phyloP scores from a whole-genome alignment of 495 filamentous ascomycete genomes.

The Penicillium subrubescens region DNA sequence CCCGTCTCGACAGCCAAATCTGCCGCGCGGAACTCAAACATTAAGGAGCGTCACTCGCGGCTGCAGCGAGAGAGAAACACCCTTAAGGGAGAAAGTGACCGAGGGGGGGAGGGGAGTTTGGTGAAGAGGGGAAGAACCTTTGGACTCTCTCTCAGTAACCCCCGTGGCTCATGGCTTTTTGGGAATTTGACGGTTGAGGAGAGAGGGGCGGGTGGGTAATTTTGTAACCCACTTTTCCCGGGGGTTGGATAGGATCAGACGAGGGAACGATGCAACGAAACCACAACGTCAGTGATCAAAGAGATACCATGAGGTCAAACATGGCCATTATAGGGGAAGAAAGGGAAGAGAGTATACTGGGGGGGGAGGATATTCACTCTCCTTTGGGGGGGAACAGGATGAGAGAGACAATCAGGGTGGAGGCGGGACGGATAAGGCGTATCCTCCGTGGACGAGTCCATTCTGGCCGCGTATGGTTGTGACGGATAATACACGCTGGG shows the following conservation, averaged over 20 bases:
- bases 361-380: background rate
- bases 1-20: constrained; percentile 39
- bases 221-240: constrained; percentile 26
- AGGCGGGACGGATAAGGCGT: constrained; percentile 29
- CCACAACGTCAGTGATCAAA: constrained; percentile 7
- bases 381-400: background rate
- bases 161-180: constrained; percentile 29
- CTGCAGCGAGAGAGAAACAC: constrained; percentile 12
- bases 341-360: background rate
- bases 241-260: constrained; percentile 8
- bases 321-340: background rate
- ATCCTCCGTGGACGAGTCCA: constrained; percentile 12
- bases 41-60: constrained; percentile 25
- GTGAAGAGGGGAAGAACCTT: background rate
- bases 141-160: constrained; percentile 30
- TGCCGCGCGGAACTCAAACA: constrained; percentile 40
- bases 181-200: constrained; percentile 18
- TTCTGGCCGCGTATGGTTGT: constrained; percentile 5
- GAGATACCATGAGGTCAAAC: background rate
- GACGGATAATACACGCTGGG: background rate
- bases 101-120: background rate
- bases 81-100: constrained; percentile 5
- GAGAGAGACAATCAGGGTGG: constrained; percentile 15
- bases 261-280: constrained; percentile 8
- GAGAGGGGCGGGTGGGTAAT: constrained; percentile 25